These are phyloP conservation scores for Rhizopogon roseolus DNA, from an alignment of 768 basidiomycete genomes.

Conservation along the genomic window DNA sequence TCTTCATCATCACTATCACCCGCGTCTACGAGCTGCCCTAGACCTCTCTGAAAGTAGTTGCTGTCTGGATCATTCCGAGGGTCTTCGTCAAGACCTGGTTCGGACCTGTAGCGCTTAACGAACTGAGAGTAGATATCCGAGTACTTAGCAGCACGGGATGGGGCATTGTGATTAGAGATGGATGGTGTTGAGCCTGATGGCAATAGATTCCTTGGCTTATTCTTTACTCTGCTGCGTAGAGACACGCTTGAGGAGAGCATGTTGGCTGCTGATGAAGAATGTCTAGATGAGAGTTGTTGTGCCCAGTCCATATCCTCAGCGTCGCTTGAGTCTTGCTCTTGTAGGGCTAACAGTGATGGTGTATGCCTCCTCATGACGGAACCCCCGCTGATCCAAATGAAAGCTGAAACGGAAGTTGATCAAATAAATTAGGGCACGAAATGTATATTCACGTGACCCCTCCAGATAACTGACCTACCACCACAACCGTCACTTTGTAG, in stretches of 20 bases:
- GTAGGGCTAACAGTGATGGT: conserved; percentile 65
- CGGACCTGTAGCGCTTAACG: conserved; percentile 68
- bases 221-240: conserved; percentile 26
- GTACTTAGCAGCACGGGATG: conserved; percentile 33
- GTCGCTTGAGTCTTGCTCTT: conserved; percentile 48
- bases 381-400: neutral
- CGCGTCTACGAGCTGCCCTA: conserved; percentile 62
- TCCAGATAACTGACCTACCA: neutral
- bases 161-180: conserved; percentile 22
- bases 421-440: neutral
- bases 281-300: conserved; percentile 29
- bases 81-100: conserved; percentile 59
- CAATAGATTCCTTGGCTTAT: conserved; percentile 23
- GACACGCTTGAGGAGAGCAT: conserved; percentile 23
- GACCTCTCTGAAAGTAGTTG: conserved; percentile 72
- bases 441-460: neutral
- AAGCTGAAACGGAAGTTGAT: neutral
- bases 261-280: conserved; percentile 8
- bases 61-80: conserved; percentile 77
- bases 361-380: conserved; percentile 41
- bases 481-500: neutral
- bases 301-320: conserved; percentile 46
- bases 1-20: conserved; percentile 80
- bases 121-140: conserved; percentile 77
- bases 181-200: conserved; percentile 25